Base-by-base conservation (phyloP, 805 yeast genomes). In the Yarrowia porcina region DNA sequence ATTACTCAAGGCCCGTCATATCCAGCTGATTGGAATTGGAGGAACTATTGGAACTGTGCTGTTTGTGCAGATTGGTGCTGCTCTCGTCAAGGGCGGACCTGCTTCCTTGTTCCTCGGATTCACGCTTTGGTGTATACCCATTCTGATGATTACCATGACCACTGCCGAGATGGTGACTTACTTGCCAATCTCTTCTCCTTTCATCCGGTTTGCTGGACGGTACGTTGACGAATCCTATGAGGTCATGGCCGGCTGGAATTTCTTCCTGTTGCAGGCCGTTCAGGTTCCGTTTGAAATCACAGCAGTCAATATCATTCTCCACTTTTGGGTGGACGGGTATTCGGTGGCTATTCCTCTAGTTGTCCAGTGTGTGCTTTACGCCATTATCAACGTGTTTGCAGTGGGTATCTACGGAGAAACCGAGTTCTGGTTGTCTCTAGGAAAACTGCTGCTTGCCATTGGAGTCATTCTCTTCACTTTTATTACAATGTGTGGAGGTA, bases 401-500 rank as follows among this genome's bases (percentile, higher is more conserved):
- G 96, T 90, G 25, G 77, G 77, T 42, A 80, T 81, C 65, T 90
- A 87, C 68, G 97, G 97, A 32, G 96, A 90, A 71, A 79, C 85
- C 23, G 96, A 90, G 73, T 90, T 89, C 70, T 85, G 88, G 86
- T 75, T 89, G 20, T 83, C 92, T 1, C 77, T 89, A 28, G 87
- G 89, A 54, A 90, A 90, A 70, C 82, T 90, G 63, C 66, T 89
- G 5, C 77, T 90, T 52, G 90, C 92, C 13, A 71, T 86, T n/a
- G 96, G 94, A 1, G 77, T 90, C 50, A 80, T 90, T 64, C 69
- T 87, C 27, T 90, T 87, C 73, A 88, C 94, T 1, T 86, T 90
- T 68, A 72, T 89, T 61, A 85, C 91, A 6, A 90, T 89, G 96
- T 83, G 87, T 36, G 96, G 96, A 30, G 97, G 96, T 27, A 90